Percentiles rank a stretch among this genome's conserved stretches.
phyloP scores from a whole-genome alignment of 495 filamentous ascomycete species.

The Aspergillus biplanus region DNA sequence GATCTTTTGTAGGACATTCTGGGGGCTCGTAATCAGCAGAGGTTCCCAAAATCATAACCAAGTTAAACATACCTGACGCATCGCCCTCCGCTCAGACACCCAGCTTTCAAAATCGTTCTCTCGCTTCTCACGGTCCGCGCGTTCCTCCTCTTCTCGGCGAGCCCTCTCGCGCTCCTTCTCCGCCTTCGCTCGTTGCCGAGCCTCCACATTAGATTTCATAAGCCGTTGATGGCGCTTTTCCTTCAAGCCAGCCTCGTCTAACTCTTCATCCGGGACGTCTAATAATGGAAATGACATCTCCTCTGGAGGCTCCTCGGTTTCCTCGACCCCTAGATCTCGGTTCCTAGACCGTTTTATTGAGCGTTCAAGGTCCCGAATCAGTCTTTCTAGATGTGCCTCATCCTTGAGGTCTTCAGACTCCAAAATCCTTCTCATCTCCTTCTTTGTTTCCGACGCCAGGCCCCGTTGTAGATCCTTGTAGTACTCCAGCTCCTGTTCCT shows the following conservation, averaged over 20 bases:
- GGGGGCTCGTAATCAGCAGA: slow-evolving; percentile 13
- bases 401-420: slow-evolving; percentile 92
- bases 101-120: slow-evolving; percentile 85
- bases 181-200: slow-evolving; percentile 84
- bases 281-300: slow-evolving; percentile 84
- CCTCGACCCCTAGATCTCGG: slow-evolving; percentile 85
- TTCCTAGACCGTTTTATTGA: slow-evolving; percentile 85
- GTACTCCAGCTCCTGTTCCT: slow-evolving; percentile 94
- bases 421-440: slow-evolving; percentile 81
- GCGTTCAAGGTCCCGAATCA: slow-evolving; percentile 85
- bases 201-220: slow-evolving; percentile 92
- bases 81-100: slow-evolving; percentile 77
- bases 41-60: background rate
- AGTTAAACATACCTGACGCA: slow-evolving; percentile 58
- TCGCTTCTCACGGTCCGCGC: slow-evolving; percentile 79
- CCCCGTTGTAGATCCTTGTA: slow-evolving; percentile 78
- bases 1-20: slow-evolving; percentile 74
- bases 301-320: slow-evolving; percentile 73
- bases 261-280: slow-evolving; percentile 85
- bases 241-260: slow-evolving; percentile 88
- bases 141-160: slow-evolving; percentile 76
- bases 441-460: slow-evolving; percentile 75
- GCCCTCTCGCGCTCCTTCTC: slow-evolving; percentile 94
- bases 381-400: slow-evolving; percentile 76
- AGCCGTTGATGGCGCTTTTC: slow-evolving; percentile 89